Evolutionary conservation across 108 stramenopile genomes (phyloP).

Genomic region (Discostella stelligeroides): DNA sequence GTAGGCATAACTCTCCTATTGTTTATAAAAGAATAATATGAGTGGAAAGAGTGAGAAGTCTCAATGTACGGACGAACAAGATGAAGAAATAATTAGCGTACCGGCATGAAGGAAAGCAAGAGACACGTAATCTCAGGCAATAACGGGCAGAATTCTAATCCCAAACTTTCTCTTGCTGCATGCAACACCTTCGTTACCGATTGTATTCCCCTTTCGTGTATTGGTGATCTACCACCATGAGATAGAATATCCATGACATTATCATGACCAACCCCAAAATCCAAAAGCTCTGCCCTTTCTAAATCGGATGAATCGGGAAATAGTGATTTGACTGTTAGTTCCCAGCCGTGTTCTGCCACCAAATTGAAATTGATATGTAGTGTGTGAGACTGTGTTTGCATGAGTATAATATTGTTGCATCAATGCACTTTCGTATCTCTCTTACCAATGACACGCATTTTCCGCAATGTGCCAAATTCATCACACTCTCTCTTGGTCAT

Average conservation of each 20-base stretch:
- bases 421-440: too few species aligned
- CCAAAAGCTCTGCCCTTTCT: conserved; percentile 40
- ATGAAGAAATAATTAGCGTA: conserved; percentile 13
- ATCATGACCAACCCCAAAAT: conserved; percentile 47
- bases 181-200: conserved; percentile 34
- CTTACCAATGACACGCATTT: conserved; percentile 61
- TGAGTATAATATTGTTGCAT: too few species aligned
- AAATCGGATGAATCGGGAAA: conserved; percentile 43
- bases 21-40: neutral
- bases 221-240: conserved; percentile 23
- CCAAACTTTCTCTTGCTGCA: conserved; percentile 44
- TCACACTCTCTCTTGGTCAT: conserved; percentile 30
- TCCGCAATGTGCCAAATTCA: conserved; percentile 55
- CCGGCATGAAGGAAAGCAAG: conserved; percentile 47
- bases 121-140: conserved; percentile 44
- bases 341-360: conserved; percentile 36
- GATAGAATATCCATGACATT: conserved; percentile 41
- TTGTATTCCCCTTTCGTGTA: conserved; percentile 30
- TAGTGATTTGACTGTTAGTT: conserved; percentile 33
- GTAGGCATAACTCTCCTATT: conserved; percentile 45
- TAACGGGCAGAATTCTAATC: conserved; percentile 45
- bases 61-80: neutral
- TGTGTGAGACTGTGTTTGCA: neutral
- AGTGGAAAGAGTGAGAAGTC: neutral
- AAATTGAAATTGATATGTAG: neutral